phyloP scores from a whole-genome alignment of 2,329 filamentous ascomycete species.

The Colletotrichum euphorbiae region DNA sequence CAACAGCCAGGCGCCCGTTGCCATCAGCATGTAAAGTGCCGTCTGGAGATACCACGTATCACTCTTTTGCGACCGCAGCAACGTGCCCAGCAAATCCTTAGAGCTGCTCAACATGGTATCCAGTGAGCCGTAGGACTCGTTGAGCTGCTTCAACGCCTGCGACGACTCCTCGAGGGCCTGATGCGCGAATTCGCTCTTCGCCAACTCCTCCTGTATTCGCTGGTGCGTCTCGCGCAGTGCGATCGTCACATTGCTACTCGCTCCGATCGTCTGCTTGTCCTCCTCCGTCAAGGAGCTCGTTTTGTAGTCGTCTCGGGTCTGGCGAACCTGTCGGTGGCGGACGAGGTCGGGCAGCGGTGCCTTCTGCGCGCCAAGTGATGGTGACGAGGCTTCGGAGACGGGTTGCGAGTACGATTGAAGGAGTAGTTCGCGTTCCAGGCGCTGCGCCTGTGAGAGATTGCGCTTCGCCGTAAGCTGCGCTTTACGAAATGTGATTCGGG shows the following conservation, averaged over 20 bases:
- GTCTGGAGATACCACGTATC: constrained; percentile 98
- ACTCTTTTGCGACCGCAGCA: constrained; percentile 90
- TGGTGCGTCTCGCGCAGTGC: constrained; percentile 88
- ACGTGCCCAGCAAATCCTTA: constrained; percentile 78
- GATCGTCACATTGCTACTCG: constrained; percentile 85
- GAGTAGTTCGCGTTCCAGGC: constrained; percentile 80
- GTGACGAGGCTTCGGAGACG: constrained; percentile 49
- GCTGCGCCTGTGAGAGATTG: constrained; percentile 78
- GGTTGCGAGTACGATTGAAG: constrained; percentile 72
- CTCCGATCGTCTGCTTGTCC: constrained; percentile 78
- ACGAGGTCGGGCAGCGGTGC: constrained; percentile 39
- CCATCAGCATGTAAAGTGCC: constrained; percentile 83
- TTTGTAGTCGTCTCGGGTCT: constrained; percentile 40
- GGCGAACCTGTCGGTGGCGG: constrained; percentile 46
- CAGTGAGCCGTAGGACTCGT: constrained; percentile 83
- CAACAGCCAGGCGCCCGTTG: constrained; percentile 85
- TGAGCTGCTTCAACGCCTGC: constrained; percentile 81
- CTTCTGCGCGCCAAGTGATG: constrained; percentile 43
- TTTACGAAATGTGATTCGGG: constrained; percentile 78
- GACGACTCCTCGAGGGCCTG: constrained; percentile 89
- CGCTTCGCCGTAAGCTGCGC: constrained; percentile 85
- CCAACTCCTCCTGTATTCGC: constrained; percentile 86
- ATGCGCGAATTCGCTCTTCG: constrained; percentile 88
- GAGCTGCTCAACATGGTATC: constrained; percentile 82
- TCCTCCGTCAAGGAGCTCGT: constrained; percentile 65